A percentile compares a stretch with the other conserved stretches of the same genome.
These are phyloP conservation scores for Mycena floridula DNA, from an alignment of 768 basidiomycete genomes.

Conservation along the genomic window DNA sequence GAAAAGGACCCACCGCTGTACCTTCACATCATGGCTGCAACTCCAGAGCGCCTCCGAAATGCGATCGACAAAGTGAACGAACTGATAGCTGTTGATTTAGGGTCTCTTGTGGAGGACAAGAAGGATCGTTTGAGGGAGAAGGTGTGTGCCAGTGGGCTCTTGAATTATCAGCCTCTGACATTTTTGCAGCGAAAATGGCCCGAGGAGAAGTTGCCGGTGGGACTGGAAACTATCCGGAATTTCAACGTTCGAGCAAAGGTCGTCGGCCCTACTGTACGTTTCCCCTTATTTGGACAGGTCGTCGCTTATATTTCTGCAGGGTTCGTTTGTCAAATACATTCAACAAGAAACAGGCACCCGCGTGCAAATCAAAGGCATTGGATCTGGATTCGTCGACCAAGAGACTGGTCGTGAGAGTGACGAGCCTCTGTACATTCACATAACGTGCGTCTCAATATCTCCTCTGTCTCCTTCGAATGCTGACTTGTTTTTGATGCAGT, in stretches of 20 bases:
- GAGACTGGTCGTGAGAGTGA: conserved; percentile 86
- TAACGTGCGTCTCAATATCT: conserved; percentile 54
- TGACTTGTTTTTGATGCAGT: conserved; percentile 11
- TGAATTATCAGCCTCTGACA: not conserved
- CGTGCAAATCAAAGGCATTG: conserved; percentile 94
- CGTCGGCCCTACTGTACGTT: conserved; percentile 82
- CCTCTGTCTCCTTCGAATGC: conserved; percentile 6
- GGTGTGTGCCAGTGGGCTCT: conserved; percentile 28
- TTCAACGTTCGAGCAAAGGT: conserved; percentile 98
- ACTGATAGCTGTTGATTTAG: conserved; percentile 66
- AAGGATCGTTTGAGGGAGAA: conserved; percentile 61
- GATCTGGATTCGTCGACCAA: conserved; percentile 91
- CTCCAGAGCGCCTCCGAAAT: conserved; percentile 56
- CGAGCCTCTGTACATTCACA: conserved; percentile 88
- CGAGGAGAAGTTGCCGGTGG: conserved; percentile 90
- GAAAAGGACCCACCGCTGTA: conserved; percentile 92
- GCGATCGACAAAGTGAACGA: conserved; percentile 74
- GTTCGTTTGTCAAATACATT: conserved; percentile 97
- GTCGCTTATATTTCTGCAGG: conserved; percentile 34
- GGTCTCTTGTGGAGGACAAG: conserved; percentile 77
- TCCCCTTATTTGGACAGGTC: no score
- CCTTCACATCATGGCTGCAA: conserved; percentile 82
- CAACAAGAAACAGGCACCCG: conserved; percentile 94
- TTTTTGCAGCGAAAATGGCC: conserved; percentile 85
- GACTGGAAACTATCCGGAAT: conserved; percentile 85